These are phyloP conservation scores for Yamadazyma blattariae DNA, from an alignment of 1,139 yeast genomes.

Conservation along the genomic window DNA sequence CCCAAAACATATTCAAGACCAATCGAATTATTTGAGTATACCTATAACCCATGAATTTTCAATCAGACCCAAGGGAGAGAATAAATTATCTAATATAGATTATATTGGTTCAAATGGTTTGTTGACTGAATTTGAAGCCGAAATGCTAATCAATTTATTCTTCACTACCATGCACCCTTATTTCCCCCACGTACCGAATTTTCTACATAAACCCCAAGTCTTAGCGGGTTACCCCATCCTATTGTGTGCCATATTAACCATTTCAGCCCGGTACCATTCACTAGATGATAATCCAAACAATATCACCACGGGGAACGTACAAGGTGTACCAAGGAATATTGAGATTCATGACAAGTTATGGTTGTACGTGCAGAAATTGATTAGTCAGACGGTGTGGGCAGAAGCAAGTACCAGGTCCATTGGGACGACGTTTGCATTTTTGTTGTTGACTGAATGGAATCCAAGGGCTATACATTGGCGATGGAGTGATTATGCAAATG, in stretches of 20 bases:
- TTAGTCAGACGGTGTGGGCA: slow-evolving; percentile 91
- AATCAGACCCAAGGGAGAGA: slow-evolving; percentile 55
- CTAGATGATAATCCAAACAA: slow-evolving; percentile 36
- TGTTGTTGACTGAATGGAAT: slow-evolving; percentile 92
- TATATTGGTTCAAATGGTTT: slow-evolving; percentile 60
- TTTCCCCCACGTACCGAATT: slow-evolving; percentile 81
- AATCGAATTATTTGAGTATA: slow-evolving; percentile 15
- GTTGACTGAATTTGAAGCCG: slow-evolving; percentile 67
- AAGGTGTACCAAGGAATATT: slow-evolving; percentile 44
- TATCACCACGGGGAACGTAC: slow-evolving; percentile 22
- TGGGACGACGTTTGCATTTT: slow-evolving; percentile 81
- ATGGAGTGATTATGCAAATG: slow-evolving; percentile 83
- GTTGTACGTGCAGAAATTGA: slow-evolving; percentile 77
- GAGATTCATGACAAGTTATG: slow-evolving; percentile 76
- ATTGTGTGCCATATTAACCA: slow-evolving; percentile 75
- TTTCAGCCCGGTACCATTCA: slow-evolving; percentile 72
- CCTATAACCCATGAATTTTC: slow-evolving; percentile 18
- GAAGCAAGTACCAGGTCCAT: slow-evolving; percentile 86
- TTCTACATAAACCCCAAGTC: slow-evolving; percentile 62
- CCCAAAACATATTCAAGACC: slow-evolving; percentile 16
- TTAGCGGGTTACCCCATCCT: slow-evolving; percentile 79
- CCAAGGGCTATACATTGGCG: slow-evolving; percentile 92
- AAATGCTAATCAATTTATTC: slow-evolving; percentile 58
- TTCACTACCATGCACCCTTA: slow-evolving; percentile 84
- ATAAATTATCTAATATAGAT: slow-evolving; percentile 55